Evolutionary conservation across 345 rosid species (phyloP).

Genomic region (Streptanthus diversifolius): DNA sequence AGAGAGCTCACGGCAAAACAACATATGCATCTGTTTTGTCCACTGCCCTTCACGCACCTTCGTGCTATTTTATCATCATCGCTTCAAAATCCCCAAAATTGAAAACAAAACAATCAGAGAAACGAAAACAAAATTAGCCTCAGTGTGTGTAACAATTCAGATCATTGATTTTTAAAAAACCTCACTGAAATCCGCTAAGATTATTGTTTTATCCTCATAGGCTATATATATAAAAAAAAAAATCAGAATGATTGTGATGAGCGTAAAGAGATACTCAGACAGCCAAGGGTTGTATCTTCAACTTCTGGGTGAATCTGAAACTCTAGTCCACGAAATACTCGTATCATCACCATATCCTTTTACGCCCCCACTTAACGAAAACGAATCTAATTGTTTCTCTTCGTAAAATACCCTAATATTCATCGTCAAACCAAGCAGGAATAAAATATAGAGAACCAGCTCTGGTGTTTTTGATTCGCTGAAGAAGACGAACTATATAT

Average conservation of each 20-base stretch:
- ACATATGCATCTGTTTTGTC: slow-evolving; percentile 38
- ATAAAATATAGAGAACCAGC: background rate
- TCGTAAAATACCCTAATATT: no score
- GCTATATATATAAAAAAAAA: slow-evolving; percentile 23
- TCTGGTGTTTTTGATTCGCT: background rate
- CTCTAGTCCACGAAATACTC: slow-evolving; percentile 88
- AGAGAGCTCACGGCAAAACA: slow-evolving; percentile 78
- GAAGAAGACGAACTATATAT: background rate
- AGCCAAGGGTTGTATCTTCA: slow-evolving; percentile 99
- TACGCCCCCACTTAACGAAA: background rate
- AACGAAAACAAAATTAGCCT: slow-evolving; percentile 46
- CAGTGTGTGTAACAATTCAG: slow-evolving; percentile 99
- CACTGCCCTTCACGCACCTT: slow-evolving; percentile 76
- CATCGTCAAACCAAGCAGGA: background rate
- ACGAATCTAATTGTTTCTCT: background rate
- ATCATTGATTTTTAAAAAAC: slow-evolving; percentile 52
- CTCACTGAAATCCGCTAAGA: slow-evolving; percentile 99
- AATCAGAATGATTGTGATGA: background rate
- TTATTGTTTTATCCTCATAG: slow-evolving; percentile 67
- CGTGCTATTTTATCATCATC: slow-evolving; percentile 69
- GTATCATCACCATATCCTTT: slow-evolving; percentile 53
- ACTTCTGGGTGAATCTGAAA: slow-evolving; percentile 76
- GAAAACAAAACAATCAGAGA: background rate
- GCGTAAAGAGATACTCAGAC: slow-evolving; percentile 72
- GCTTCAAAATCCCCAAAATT: slow-evolving; percentile 32